Evolutionary conservation across 225 moss, liverwort and hornwort species (phyloP), one percentile per base, ranked within the genome.

Genomic region (Asterella californica): DNA sequence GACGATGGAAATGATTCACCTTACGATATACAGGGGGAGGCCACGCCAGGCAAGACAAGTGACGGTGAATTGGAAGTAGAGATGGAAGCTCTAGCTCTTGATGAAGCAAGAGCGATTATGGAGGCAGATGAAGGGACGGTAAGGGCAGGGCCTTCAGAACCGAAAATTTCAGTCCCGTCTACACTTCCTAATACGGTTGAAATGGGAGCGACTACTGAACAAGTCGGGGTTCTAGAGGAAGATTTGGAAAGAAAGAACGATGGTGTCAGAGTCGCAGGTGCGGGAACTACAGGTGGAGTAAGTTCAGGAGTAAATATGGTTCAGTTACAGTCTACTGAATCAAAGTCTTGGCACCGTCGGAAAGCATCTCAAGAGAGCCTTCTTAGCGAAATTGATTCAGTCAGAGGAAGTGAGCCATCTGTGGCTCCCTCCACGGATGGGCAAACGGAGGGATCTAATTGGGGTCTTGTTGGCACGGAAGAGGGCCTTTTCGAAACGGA

Each of bases 1-100:
- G 93, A 97, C 76, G 89, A 92, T 82, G 93, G 91, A 62, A 99
- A 91, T 86, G 94, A 94, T 87, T 87, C 83, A 63, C 84, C 93
- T 2, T 87, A 92, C 79, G 90, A 93, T 72, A 88, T 89, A 38
- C 86, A 91, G 79, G 89, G 89, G 38, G 83, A 88, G 60, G 89
- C 83, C 72, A 95, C 99, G 45, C 91, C 91, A 83, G 88, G 86
- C 80, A 99, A 92, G 86, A 92, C 83, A 7, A 92, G 93, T 66
- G 93, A 92, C 36, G 85, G 85, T 45, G 90, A 86, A n/a, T 77
- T 88, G 79, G 99, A 95, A 80, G 81, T 90, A 75, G 95, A 99
- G 52, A 90, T 91, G 90, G 95, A 93, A 82, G 88, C 89, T 72
- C 83, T 99, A 30, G 88, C 90, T 84, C 69, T 87, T 77, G 94